Evolutionary conservation across 2,329 filamentous ascomycete species (phyloP), one percentile per base, ranked within the genome.

Genomic region (Aspergillus oerlinghausenensis): DNA sequence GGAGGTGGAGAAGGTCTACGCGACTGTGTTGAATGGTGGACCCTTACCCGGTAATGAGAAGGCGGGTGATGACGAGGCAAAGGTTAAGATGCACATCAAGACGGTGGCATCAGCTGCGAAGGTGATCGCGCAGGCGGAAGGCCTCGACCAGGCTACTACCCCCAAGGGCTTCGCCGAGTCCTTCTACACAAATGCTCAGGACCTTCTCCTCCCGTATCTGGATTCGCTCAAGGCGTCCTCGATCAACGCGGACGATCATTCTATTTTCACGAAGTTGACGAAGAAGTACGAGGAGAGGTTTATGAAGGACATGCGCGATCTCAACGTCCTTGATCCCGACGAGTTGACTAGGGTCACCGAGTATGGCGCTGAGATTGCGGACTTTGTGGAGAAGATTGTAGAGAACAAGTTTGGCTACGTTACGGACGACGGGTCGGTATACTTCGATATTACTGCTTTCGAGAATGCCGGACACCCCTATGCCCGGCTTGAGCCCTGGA

Each of bases 401-500:
- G 78, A 88, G 52, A 96, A 96, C 69, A 88, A 89, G 0, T 97
- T 92, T 65, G 93, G 88, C 1, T 97, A 97, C 68, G 78, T 76
- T 35, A 84, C 83, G 0, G 73, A 79, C 0, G 89, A 94, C 64
- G 92, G 92, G 0, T 96, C 90, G 0, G 91, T 97, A 0, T 97
- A 97, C 74, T 97, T 97, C 61, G 93, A 97, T 66, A 97, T 96
- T 62, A 79, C 82, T 4, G 85, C 89, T 0, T 97, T 96, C 67
- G 92, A 97, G 71, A 85, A 85, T 63, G 86, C 85, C 0, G 92
- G 92, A 0, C 92, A 96, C 70, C 84, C 85, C 2, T 97, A 97
- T 70, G 90, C 92, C 3, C 83, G 91, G 53, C 78, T 97, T 26
- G 87, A 92, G 56, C 93, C 93, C 0, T 91, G 92, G 78, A 94